Conservation (phyloP, 345 rosid genomes). For the Populus pruinosa region DNA sequence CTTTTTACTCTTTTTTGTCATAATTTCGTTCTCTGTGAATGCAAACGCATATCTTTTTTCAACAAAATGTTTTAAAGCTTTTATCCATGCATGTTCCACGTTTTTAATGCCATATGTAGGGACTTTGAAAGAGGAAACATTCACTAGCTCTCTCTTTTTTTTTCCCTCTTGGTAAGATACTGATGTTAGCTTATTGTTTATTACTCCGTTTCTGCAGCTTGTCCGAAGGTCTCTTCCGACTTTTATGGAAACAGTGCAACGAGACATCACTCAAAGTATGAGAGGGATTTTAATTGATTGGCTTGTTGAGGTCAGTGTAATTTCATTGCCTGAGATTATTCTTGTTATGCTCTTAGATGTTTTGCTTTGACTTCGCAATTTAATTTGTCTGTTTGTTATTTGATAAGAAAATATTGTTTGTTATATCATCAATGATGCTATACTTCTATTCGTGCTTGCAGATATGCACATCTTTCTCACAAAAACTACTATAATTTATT, state of each 20-base stretch:
- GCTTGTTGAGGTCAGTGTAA: constrained; percentile 87
- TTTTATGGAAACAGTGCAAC: constrained; percentile 71
- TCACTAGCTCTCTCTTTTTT: neutral
- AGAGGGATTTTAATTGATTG: constrained; percentile 87
- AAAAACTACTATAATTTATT: neutral
- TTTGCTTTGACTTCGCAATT: neutral
- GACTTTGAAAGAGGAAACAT: constrained; percentile 7
- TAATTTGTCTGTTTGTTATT: neutral
- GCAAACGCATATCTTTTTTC: neutral
- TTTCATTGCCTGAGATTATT: neutral
- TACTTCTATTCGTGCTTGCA: neutral
- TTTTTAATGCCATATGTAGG: neutral
- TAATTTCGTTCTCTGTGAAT: neutral
- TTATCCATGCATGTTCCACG: neutral
- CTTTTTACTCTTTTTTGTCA: neutral
- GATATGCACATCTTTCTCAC: neutral
- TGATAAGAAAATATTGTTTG: neutral
- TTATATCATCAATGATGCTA: too few species aligned
- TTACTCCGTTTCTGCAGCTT: constrained; percentile 46
- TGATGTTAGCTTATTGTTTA: constrained; percentile 12
- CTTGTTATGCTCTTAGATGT: neutral
- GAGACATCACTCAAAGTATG: constrained; percentile 79
- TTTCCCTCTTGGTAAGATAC: neutral
- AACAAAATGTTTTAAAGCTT: neutral
- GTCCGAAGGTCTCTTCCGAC: constrained; percentile 49